A percentile compares a stretch with the other conserved stretches of the same genome.
phyloP scores from a whole-genome alignment of 2,329 filamentous ascomycete species.

The Cordyceps cateniannulata region DNA sequence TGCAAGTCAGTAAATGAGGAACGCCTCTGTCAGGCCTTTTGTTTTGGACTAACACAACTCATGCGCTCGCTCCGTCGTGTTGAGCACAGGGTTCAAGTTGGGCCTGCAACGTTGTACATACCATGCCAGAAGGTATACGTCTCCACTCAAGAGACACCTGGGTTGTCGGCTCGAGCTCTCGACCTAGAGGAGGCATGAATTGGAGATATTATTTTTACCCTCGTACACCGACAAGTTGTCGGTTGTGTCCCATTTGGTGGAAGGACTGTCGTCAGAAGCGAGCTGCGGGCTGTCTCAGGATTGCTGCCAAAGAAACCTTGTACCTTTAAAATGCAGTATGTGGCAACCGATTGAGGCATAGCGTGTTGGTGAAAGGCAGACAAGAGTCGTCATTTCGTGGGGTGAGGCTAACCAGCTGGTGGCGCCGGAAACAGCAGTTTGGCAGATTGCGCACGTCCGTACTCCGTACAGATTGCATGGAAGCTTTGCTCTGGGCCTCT shows the following conservation, averaged over 20 bases:
- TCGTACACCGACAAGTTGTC: no score
- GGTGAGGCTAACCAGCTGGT: background rate
- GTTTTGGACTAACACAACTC: background rate
- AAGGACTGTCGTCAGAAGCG: no score
- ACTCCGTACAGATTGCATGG: background rate
- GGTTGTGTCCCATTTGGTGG: no score
- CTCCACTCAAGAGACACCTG: background rate
- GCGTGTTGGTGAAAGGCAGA: background rate
- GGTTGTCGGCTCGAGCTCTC: background rate
- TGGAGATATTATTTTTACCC: background rate
- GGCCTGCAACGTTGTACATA: background rate
- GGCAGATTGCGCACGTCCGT: background rate
- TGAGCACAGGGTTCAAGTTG: background rate
- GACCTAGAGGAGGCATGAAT: background rate
- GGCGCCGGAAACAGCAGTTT: slow-evolving; percentile 1
- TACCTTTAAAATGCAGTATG: background rate
- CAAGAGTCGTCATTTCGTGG: background rate
- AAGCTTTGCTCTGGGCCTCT: background rate
- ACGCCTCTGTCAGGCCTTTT: background rate
- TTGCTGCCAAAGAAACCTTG: background rate
- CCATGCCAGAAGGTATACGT: background rate
- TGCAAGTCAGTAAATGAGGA: background rate
- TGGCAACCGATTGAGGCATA: background rate
- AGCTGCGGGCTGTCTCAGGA: background rate
- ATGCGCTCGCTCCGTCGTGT: background rate